Conservation (phyloP, 2,329 filamentous ascomycete genomes). For the Hymenotorrendiella dingleyae region DNA sequence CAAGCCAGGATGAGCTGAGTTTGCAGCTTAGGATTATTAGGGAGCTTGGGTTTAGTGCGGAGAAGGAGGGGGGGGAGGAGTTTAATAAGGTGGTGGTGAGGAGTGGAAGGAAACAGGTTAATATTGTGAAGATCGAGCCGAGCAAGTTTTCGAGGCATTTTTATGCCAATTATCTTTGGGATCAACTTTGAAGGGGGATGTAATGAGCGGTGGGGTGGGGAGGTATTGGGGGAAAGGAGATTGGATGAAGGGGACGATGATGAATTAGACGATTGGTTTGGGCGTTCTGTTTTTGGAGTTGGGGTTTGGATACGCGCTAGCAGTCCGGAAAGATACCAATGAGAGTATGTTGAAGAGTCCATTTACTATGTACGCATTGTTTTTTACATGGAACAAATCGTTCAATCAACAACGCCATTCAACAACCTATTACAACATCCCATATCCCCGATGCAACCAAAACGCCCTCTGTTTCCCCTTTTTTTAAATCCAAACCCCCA, state of each 20-base stretch:
- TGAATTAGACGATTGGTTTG: too few species aligned
- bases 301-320: too few species aligned
- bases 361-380: too few species aligned
- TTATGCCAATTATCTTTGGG: slow-evolving; percentile 96
- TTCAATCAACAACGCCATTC: background rate
- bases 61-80: slow-evolving; percentile 68
- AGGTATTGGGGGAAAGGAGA: background rate
- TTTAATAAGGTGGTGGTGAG: slow-evolving; percentile 81
- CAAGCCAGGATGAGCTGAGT: slow-evolving; percentile 57
- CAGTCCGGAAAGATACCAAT: too few species aligned
- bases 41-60: slow-evolving; percentile 83
- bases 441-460: too few species aligned
- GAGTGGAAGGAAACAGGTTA: slow-evolving; percentile 83
- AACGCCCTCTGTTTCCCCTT: background rate
- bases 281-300: background rate
- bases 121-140: slow-evolving; percentile 82
- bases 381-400: background rate
- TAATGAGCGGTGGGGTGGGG: background rate
- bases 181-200: slow-evolving; percentile 56
- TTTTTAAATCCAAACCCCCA: too few species aligned
- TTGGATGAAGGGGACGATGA: too few species aligned
- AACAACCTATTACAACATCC: background rate
- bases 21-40: slow-evolving; percentile 87
- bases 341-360: too few species aligned
- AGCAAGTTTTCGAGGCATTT: slow-evolving; percentile 87